Conservation (phyloP, 257 asterid genomes). For the Cruciata laevipes region DNA sequence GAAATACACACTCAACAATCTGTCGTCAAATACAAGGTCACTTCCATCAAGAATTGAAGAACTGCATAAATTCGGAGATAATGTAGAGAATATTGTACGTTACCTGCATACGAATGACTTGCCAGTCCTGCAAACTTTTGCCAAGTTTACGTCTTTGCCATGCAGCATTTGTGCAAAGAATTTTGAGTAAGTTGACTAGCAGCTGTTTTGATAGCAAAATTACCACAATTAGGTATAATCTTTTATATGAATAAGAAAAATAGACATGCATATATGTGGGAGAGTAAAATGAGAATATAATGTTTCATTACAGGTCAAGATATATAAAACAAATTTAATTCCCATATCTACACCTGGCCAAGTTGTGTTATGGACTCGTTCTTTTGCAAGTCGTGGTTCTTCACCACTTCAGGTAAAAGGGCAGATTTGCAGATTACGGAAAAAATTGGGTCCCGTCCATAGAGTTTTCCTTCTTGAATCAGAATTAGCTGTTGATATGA, state of each 20-base stretch:
- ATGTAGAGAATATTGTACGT: background rate
- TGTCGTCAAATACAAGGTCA: background rate
- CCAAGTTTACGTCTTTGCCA: slow-evolving; percentile 99
- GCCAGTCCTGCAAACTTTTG: slow-evolving; percentile 97
- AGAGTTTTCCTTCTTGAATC: slow-evolving; percentile 95
- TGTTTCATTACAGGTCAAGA: background rate
- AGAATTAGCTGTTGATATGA: slow-evolving; percentile 74
- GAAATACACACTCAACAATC: background rate
- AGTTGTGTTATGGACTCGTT: slow-evolving; percentile 63
- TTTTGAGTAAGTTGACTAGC: slow-evolving; percentile 59
- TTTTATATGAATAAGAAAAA: background rate
- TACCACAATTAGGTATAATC: slow-evolving; percentile 14
- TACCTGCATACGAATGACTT: slow-evolving; percentile 83
- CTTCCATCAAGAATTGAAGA: background rate
- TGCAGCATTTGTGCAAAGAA: slow-evolving; percentile 83
- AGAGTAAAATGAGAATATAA: background rate
- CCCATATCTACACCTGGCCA: slow-evolving; percentile 63
- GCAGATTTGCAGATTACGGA: slow-evolving; percentile 84
- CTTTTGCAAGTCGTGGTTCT: slow-evolving; percentile 64
- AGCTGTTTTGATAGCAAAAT: slow-evolving; percentile 49
- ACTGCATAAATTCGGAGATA: background rate
- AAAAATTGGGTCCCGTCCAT: slow-evolving; percentile 77
- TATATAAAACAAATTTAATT: background rate
- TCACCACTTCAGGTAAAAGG: slow-evolving; percentile 63
- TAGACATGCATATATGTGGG: background rate